phyloP scores from a whole-genome alignment of 768 basidiomycete genomes.

The Hygrophoropsis aurantiaca region DNA sequence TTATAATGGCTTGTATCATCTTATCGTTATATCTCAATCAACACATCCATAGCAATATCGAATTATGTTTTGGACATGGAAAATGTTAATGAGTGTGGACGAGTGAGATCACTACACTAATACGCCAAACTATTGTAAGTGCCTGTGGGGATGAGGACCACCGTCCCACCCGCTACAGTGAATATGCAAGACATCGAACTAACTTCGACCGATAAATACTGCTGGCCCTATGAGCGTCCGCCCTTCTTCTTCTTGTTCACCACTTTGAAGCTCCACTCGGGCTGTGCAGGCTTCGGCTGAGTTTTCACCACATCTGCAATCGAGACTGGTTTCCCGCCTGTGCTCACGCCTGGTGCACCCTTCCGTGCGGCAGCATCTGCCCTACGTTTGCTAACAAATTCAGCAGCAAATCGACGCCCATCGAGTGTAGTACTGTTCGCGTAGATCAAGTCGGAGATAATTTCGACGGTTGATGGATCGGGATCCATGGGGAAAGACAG shows the following conservation, averaged over 20 bases:
- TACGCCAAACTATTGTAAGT: conserved; percentile 17
- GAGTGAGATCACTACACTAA: not conserved
- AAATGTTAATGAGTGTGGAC: not conserved
- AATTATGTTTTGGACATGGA: not conserved
- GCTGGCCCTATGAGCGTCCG: conserved; percentile 46
- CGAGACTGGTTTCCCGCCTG: conserved; percentile 55
- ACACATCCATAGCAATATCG: too few species aligned
- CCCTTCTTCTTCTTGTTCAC: conserved; percentile 96
- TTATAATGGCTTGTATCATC: too few species aligned
- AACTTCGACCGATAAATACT: conserved; percentile 1
- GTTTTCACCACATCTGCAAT: conserved; percentile 92
- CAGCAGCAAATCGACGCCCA: conserved; percentile 90
- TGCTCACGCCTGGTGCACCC: conserved; percentile 40
- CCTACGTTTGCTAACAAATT: conserved; percentile 87
- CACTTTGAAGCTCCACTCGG: conserved; percentile 90
- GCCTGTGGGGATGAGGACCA: conserved; percentile 9
- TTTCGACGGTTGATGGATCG: conserved; percentile 77
- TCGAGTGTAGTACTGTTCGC: conserved; percentile 93
- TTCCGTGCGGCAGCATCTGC: conserved; percentile 64
- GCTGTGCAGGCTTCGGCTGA: conserved; percentile 71
- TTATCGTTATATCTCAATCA: too few species aligned
- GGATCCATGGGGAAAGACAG: conserved; percentile 92
- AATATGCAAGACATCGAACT: not conserved
- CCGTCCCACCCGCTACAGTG: not conserved
- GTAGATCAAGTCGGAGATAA: conserved; percentile 95